Evolutionary conservation across 2,329 filamentous ascomycete species (phyloP).

Genomic region (Zymoseptoria tritici): DNA sequence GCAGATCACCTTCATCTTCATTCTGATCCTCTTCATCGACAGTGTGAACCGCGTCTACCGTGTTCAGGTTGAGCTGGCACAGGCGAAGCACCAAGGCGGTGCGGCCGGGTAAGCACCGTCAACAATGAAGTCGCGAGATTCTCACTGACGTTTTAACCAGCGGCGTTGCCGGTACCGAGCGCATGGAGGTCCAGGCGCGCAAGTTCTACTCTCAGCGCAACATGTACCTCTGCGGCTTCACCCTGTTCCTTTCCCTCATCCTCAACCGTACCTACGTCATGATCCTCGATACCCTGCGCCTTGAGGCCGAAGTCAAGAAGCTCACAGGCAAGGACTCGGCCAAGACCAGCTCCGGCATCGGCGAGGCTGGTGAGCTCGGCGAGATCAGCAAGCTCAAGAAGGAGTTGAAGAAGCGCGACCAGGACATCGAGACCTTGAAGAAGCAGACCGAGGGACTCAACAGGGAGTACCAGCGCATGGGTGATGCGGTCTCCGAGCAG

Average conservation of each 20-base stretch:
- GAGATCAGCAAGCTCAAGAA: conserved; percentile 65
- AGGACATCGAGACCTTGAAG: conserved; percentile 79
- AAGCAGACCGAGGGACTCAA: conserved; percentile 81
- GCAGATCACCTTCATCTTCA: conserved; percentile 95
- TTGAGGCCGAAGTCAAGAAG: conserved; percentile 84
- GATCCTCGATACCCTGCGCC: conserved; percentile 84
- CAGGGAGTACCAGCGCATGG: conserved; percentile 77
- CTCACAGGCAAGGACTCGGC: conserved; percentile 59
- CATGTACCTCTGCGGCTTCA: conserved; percentile 99
- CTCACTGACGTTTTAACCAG: conserved; percentile 35
- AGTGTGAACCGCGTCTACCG: conserved; percentile 95
- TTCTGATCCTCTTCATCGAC: conserved; percentile 94
- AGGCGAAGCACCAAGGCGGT: conserved; percentile 54
- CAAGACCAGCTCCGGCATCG: conserved; percentile 64
- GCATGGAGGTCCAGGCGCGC: conserved; percentile 96
- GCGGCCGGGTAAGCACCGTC: conserved; percentile 40
- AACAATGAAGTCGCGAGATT: not conserved
- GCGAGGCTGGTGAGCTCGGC: conserved; percentile 63
- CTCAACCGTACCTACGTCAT: conserved; percentile 98
- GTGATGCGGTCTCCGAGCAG: conserved; percentile 67
- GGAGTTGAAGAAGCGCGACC: conserved; percentile 65
- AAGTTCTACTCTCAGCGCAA: conserved; percentile 99
- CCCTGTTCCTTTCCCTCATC: conserved; percentile 95
- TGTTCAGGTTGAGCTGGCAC: conserved; percentile 79
- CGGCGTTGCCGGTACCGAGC: conserved; percentile 73